These are phyloP conservation scores for Boletus sensibilis DNA, from an alignment of 768 basidiomycete species.

Conservation along the genomic window DNA sequence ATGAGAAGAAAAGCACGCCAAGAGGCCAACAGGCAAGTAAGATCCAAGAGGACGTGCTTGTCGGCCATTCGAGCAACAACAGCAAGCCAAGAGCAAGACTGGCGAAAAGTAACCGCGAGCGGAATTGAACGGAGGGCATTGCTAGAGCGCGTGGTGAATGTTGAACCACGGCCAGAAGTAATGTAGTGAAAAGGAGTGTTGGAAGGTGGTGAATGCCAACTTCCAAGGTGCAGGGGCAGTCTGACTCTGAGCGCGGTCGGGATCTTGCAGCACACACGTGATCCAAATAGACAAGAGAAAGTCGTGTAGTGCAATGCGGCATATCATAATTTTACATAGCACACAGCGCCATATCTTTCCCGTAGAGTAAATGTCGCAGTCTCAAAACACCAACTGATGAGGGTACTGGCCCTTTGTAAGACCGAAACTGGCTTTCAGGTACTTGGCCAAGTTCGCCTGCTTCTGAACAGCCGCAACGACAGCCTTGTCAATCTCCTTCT, in stretches of 20 bases:
- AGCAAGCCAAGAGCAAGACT: constrained; percentile 11
- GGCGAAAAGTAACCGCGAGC: constrained; percentile 11
- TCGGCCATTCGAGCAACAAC: constrained; percentile 23
- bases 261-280: constrained; percentile 10
- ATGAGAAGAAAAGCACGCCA: constrained; percentile 51
- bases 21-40: constrained; percentile 48
- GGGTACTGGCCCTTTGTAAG: constrained; percentile 97
- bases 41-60: constrained; percentile 36
- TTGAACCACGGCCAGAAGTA: background rate
- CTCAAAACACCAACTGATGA: constrained; percentile 89
- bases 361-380: constrained; percentile 13
- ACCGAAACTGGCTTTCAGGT: constrained; percentile 90
- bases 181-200: constrained; percentile 4
- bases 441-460: constrained; percentile 87
- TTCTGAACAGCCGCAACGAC: constrained; percentile 86
- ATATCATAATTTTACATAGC: constrained; percentile 29
- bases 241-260: too few relatives aligned
- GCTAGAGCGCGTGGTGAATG: constrained; percentile 1
- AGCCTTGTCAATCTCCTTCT: constrained; percentile 82
- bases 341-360: constrained; percentile 17
- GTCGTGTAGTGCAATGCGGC: constrained; percentile 19
- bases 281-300: constrained; percentile 12
- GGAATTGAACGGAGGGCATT: constrained; percentile 9
- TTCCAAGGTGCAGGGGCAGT: background rate
- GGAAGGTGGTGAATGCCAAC: background rate